Base-by-base conservation (phyloP, 371 early-diverging fungal genomes). In the Mucor irregularis region DNA sequence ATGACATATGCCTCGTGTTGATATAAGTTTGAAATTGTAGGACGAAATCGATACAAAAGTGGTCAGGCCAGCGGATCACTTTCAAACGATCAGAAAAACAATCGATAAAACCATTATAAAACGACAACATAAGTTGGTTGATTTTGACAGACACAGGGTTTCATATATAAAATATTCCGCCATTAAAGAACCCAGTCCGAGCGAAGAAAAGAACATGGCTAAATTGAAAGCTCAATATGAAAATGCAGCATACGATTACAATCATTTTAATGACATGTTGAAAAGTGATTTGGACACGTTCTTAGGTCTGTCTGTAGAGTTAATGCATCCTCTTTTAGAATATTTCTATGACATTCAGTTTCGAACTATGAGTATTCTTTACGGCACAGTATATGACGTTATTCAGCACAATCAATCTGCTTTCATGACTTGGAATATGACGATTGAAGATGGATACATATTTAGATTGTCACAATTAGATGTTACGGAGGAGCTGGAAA, bases 291-390 rank as follows among this genome's bases (percentile, higher is more conserved):
- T 93, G 7, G 88, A 90, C 5, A 58, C 64, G 7, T 86, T 91
- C 67, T 85, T 78, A 52, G 71, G 67, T 45, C 76, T 75, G 53
- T 72, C 66, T 35, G 64, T 60, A 26, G 74, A 68, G 42, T 84
- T 91, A 58, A 84, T 91, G 45, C 87, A 87, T 29, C 92, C 92
- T 11, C 82, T 91, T 47, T 83, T 90, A 65, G 71, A 83, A 46
- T 66, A 80, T 5, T 80, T 91, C 33, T 93, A 86, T 59, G 71
- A 71, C 57, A 66, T 87, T 56, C 90, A 93, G 61, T 67, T 77
- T 50, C 76, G 71, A 14, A 83, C 88, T 47, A 81, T 80, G 56
- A 62, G 67, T 26, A 71, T 70, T 53, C 66, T 76, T 43, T 66
- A 78, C 44, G 77, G 76, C 17, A 72, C 79, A 24, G 62, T 83